These are phyloP conservation scores for Gyrodon lividus DNA, from an alignment of 768 basidiomycete species.

Conservation along the genomic window DNA sequence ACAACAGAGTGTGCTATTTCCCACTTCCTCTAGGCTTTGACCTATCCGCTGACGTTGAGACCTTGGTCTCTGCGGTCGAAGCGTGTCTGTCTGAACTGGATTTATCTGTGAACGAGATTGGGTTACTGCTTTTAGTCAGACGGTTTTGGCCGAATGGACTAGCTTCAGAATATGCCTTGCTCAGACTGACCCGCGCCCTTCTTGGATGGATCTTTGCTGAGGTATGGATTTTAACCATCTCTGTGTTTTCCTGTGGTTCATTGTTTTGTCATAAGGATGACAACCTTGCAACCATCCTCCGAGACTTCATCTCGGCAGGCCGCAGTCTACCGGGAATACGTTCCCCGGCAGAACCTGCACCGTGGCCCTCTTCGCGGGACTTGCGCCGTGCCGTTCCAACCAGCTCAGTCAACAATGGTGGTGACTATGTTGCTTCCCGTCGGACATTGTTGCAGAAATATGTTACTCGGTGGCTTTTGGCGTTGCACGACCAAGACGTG, in stretches of 20 bases:
- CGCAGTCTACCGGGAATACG: conserved; percentile 65
- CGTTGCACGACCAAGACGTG: conserved; percentile 63
- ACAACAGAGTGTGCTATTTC: conserved; percentile 50
- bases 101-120: conserved; percentile 71
- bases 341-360: conserved; percentile 36
- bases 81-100: conserved; percentile 68
- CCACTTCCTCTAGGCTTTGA: conserved; percentile 73
- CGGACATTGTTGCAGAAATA: conserved; percentile 54
- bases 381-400: conserved; percentile 33
- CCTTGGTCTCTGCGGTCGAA: conserved; percentile 68
- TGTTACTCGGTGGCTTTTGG: conserved; percentile 64
- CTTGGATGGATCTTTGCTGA: conserved; percentile 74
- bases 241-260: conserved; percentile 1
- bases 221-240: conserved; percentile 36
- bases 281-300: conserved; percentile 61
- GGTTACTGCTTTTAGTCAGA: conserved; percentile 63
- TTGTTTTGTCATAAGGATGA: conserved; percentile 49
- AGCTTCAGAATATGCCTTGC: conserved; percentile 68
- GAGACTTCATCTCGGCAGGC: conserved; percentile 62
- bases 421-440: conserved; percentile 66
- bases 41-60: conserved; percentile 69
- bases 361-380: conserved; percentile 52
- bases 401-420: conserved; percentile 55
- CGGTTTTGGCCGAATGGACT: conserved; percentile 75
- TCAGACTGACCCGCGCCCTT: conserved; percentile 55